phyloP scores from a whole-genome alignment of 768 basidiomycete species.

The Leucosporidium creatinivorum region DNA sequence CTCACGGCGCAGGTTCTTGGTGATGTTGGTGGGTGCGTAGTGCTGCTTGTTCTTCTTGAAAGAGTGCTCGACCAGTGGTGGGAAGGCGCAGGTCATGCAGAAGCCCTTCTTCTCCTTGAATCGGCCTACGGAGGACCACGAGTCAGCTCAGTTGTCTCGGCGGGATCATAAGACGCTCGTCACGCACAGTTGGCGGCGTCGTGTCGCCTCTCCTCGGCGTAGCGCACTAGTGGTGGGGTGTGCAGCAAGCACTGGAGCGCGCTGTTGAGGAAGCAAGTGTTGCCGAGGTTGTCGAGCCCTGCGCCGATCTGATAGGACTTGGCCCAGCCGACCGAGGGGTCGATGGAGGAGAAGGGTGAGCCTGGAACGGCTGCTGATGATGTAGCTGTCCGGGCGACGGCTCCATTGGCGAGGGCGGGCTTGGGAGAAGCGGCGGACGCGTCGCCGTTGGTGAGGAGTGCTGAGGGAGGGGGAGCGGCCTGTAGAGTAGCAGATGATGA shows the following conservation, averaged over 20 bases:
- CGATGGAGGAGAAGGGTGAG: constrained; percentile 19
- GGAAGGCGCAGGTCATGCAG: constrained; percentile 73
- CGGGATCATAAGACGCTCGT: neutral
- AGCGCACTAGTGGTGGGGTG: constrained; percentile 70
- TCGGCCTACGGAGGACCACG: neutral
- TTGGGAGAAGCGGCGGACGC: neutral
- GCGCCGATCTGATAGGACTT: constrained; percentile 14
- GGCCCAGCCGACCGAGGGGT: constrained; percentile 24
- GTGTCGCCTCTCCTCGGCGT: neutral
- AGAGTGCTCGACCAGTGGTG: constrained; percentile 53
- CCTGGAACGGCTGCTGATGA: neutral
- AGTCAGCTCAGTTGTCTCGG: neutral
- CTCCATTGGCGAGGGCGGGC: neutral
- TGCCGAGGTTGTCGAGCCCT: constrained; percentile 36
- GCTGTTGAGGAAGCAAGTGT: constrained; percentile 81
- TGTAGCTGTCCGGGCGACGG: neutral
- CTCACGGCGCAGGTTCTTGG: constrained; percentile 63
- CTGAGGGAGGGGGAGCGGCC: constrained; percentile 1
- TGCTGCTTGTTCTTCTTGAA: constrained; percentile 46
- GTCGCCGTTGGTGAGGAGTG: neutral
- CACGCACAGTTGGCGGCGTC: neutral
- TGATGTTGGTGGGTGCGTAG: constrained; percentile 61
- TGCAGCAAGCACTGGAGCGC: constrained; percentile 87
- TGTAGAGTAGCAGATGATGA: neutral
- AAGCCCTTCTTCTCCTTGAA: constrained; percentile 45